Base-by-base conservation (phyloP, 345 rosid genomes). In the Populus nigra region DNA sequence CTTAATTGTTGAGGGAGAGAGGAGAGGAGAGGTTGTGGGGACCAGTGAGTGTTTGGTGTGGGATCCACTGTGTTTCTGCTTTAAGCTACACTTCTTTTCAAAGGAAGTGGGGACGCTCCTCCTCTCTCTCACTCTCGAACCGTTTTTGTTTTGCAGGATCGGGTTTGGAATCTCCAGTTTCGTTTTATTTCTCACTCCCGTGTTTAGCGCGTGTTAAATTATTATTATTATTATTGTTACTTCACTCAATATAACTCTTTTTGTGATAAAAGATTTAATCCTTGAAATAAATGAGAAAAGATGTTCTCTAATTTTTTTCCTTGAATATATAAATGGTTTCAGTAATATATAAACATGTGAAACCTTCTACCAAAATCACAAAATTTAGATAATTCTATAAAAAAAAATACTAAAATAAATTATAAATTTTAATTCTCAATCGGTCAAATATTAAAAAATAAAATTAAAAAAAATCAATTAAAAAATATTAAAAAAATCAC, bases 11-110 rank as follows among this genome's bases (percentile, higher is more conserved):
- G 55, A 18, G 8, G 7, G 49, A 15, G 47, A 38, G 36, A 53
- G 38, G 15, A 49, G 27, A 25, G 23, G 59, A 12, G 41, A 39
- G 63, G 16, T 50, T 50, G 71, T 81, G 86, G 85, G 87, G 70
- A 71, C 80, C 62, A 59, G 1, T 33, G 5, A 22, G 35, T 18
- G 15, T 17, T 20, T 22, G 43, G 73, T 39, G 76, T 65, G 78
- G 85, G 78, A 17, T 83, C 91, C 82, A 74, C 65, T 39, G 35
- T 90, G 96, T 85, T 81, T 73, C 88, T 84, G 71, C 89, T 89
- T 89, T 86, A 33, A 81, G 71, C 90, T 83, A 86, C 94, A 92
- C 49, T 41, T 75, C 80, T 90, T 84, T 86, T 72, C 77, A 61
- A 36, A 20, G 23, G 15, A 68, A 74, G 79, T 74, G 89, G 66